These are phyloP conservation scores for Stagonosporopsis chrysanthemi DNA, from an alignment of 2,329 filamentous ascomycete species.

Conservation along the genomic window DNA sequence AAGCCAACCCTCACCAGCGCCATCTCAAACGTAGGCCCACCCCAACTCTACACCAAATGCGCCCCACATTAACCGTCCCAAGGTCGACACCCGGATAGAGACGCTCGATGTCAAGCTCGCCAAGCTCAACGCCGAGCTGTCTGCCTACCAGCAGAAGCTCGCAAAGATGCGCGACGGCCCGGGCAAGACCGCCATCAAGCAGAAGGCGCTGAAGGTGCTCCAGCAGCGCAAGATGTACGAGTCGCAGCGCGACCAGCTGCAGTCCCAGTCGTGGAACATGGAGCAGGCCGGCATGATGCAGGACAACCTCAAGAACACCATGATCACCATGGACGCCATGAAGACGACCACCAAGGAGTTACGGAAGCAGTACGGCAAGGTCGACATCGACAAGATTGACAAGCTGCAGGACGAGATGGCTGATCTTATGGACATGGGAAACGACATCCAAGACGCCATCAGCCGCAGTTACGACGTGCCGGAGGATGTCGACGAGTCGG, in stretches of 20 bases:
- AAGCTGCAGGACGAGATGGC: conserved; percentile 98
- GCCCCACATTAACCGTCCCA: conserved; percentile 27
- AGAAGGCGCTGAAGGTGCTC: conserved; percentile 92
- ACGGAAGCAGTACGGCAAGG: conserved; percentile 93
- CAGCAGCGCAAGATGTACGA: conserved; percentile 96
- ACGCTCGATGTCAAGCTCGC: conserved; percentile 94
- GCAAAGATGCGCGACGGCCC: conserved; percentile 94
- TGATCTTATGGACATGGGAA: conserved; percentile 94
- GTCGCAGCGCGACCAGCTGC: conserved; percentile 88
- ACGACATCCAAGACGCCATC: conserved; percentile 97
- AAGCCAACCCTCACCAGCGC: conserved; percentile 88
- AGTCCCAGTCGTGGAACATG: conserved; percentile 98
- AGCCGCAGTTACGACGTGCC: conserved; percentile 91
- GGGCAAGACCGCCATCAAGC: conserved; percentile 89
- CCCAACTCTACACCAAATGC: conserved; percentile 7
- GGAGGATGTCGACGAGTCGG: conserved; percentile 95
- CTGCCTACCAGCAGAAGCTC: conserved; percentile 86
- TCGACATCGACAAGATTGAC: conserved; percentile 98
- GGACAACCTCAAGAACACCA: conserved; percentile 97
- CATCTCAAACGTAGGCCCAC: conserved; percentile 73
- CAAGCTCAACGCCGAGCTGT: conserved; percentile 87
- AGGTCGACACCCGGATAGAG: conserved; percentile 82
- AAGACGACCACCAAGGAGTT: conserved; percentile 95
- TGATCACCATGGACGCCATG: conserved; percentile 97
- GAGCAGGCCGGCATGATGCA: conserved; percentile 98